Evolutionary conservation across 495 filamentous ascomycete genomes (phyloP), one percentile per base, ranked within the genome.

Genomic region (Lophium mytilinum): DNA sequence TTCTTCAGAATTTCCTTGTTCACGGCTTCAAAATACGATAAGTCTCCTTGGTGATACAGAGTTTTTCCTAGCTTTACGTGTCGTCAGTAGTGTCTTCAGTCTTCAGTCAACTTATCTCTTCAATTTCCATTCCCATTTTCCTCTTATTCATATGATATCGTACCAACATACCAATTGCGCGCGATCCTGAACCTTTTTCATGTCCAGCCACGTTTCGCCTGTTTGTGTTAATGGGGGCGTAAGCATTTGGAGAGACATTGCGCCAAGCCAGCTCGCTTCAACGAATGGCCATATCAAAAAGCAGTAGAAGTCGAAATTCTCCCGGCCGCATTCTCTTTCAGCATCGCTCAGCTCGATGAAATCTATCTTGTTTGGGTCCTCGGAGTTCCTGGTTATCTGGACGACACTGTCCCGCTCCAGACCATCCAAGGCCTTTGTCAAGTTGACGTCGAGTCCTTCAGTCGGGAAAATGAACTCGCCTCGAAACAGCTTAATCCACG

Each of bases 221-320:
- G 76, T 72, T 36, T 78, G 72, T 19, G 75, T 72, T 4, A 77
- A 54, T 1, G 88, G 90, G 3, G 92, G 91, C 0, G 87, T 86
- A 8, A 97, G 77, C 10, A 90, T 88, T 70, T 94, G 82, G 1
- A 96, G 78, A 1, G 88, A 87, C 0, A 96, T 84, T 0, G 89
- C 85, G 7, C 88, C 90, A 12, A 97, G 81, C 93, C 93, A 98
- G 46, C 76, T 82, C 0, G 89, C 85, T 67, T 98, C 93, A 54
- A 96, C 90, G 64, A 97, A 97, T 0, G 93, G 93, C 93, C 93
- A 97, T 59, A 97, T 89, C 18, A 97, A 71, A 77, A 96, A 97
- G 71, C 90, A 96, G 72, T 98, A 96, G 70, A 97, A 98, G 65
- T 97, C 93, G 67, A 85, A 97, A 65, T 96, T 96, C 67, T 97